These are phyloP conservation scores for Thalassiosira hispida DNA, from an alignment of 352 stramenopile species.

Conservation along the genomic window DNA sequence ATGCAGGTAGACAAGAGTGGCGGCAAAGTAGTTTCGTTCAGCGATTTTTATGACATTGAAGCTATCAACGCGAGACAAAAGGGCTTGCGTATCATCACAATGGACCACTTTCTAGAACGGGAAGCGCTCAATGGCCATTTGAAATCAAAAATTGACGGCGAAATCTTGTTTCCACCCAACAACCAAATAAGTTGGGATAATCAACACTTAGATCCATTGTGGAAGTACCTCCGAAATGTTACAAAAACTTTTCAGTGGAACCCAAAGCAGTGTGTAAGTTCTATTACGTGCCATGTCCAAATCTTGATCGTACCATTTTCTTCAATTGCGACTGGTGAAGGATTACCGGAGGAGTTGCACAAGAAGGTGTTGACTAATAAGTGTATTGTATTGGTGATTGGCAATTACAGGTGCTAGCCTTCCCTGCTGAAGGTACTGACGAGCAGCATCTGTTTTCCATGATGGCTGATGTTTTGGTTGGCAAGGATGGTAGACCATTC, in stretches of 20 bases:
- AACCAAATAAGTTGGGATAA: conserved; percentile 63
- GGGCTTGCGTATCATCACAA: conserved; percentile 83
- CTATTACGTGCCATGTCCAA: background rate
- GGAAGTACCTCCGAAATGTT: conserved; percentile 57
- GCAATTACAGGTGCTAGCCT: conserved; percentile 22
- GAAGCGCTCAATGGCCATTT: conserved; percentile 66
- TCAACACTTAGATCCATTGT: conserved; percentile 42
- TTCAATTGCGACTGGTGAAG: too few species aligned
- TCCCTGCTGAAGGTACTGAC: conserved; percentile 19
- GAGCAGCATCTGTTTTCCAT: conserved; percentile 21
- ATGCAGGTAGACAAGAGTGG: conserved; percentile 1
- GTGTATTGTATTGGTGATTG: background rate
- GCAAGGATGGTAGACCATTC: conserved; percentile 39
- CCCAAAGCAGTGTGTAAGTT: conserved; percentile 54
- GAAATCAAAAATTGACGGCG: conserved; percentile 37
- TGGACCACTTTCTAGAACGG: conserved; percentile 85
- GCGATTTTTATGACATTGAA: conserved; percentile 68
- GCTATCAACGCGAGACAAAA: conserved; percentile 48
- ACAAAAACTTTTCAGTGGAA: conserved; percentile 54
- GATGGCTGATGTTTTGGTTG: conserved; percentile 38
- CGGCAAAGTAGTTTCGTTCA: conserved; percentile 50
- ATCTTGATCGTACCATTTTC: background rate
- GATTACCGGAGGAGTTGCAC: too few species aligned
- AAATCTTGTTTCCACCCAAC: conserved; percentile 53
- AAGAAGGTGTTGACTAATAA: too few species aligned